Base-by-base conservation (phyloP, 371 early-diverging fungal species). In the Lichtheimia ornata region DNA sequence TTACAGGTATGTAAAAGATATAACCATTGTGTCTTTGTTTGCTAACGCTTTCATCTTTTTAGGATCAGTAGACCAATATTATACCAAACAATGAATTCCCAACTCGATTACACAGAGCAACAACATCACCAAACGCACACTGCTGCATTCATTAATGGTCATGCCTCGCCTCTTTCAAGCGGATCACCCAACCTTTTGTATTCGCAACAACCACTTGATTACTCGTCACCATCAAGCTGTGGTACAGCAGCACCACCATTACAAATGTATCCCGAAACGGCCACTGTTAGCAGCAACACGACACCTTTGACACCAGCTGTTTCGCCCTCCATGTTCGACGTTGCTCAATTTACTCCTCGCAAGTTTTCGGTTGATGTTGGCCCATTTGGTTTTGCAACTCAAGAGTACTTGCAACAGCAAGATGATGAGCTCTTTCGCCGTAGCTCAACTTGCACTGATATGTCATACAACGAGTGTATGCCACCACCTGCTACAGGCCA, bases 361-460 rank as follows among this genome's bases (percentile, higher is more conserved):
- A 80, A 76, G 58, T 76, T 69, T 55, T 80, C 80, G 24, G 72
- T 80, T 30, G 80, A 80, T 61, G 72, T 76, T 12, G 77, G 77
- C 24, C 77, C 80, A 13, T 76, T 80, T 65, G 65, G 77, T 42
- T 76, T 72, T 56, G 72, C 69, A 24, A 71, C 66, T 66, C 69
- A 25, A 52, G 67, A 18, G 53, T 72, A 54, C 59, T 62, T 47
- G n/a, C 18, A 47, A 6, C 64, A 68, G 49, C 62, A 65, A 50
- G 79, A 75, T 47, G 67, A 71, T 66, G 44, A 43, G 7, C 49
- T 70, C 64, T 20, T 66, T 67, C 35, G 78, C 66, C 30, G 63
- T 50, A 56, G 55, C 41, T 63, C 53, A 13, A 43, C 61, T 15
- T 60, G 62, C 27, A 57, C 51, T 42, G 54, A 42, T 52, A 30